Evolutionary conservation across 129 eudicot species (phyloP), one percentile per base, ranked within the genome.

Genomic region (Flaveria robusta): DNA sequence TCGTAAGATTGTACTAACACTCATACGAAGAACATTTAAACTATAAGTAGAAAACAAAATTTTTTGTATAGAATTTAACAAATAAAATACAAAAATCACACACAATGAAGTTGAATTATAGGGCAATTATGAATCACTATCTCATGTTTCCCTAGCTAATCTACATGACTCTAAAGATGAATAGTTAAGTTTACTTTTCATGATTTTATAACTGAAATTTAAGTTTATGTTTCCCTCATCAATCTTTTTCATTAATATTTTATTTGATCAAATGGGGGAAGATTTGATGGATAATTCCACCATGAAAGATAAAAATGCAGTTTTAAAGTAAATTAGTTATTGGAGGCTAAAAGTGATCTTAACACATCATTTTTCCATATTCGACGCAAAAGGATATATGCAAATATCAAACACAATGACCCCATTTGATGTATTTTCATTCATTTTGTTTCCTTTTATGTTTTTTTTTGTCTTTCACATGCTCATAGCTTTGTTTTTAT

Each of bases 341-440:
- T 63, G 74, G 82, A 82, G 73, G 74, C 82, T 81, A 75, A 81
- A 81, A 75, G 81, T 59, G 52, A 75, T 4, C 59, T 70, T 71
- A 70, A 81, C 77, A 76, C 85, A 81, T 70, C 77, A 81, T 77
- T 70, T 76, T 76, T 76, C 77, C 81, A 82, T 82, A 39, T 82
- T 63, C 62, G 42, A 62, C 37, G 19, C 50, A 64, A 72, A 71
- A 63, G 82, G 60, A 71, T 79, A 71, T 26, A 51, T 76, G 18
- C 12, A 46, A 63, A 75, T 50, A 60, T 76, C 80, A 76, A 76
- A 76, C 74, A 76, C 41, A 50, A 18, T 66, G 80, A 63, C 80
- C 80, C 79, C 73, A 39, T 75, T 76, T 65, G 50, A 29, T 66
- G 74, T 66, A 19, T 47, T 27, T 29, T 63, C 68, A 29, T 63